These are phyloP conservation scores for Solanum pimpinellifolium DNA, from an alignment of 257 asterid genomes.

Conservation along the genomic window DNA sequence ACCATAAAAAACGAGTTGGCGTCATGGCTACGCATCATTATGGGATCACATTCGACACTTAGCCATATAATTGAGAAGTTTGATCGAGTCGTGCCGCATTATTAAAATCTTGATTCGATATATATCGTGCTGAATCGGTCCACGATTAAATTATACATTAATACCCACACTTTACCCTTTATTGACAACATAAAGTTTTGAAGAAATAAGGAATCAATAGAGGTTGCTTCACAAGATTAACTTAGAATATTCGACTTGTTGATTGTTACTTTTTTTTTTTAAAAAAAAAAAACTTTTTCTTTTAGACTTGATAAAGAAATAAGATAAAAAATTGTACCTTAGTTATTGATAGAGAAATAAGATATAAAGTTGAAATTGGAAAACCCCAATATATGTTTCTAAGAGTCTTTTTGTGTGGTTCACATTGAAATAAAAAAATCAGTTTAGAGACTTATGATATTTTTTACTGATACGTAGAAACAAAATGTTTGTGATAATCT, in stretches of 20 bases:
- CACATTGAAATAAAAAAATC: no score
- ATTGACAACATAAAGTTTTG: neutral
- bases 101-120: no score
- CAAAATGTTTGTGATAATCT: no score
- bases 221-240: neutral
- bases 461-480: no score
- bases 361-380: neutral
- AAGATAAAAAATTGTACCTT: neutral
- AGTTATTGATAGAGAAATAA: neutral
- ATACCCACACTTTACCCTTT: neutral
- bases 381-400: neutral
- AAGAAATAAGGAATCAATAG: neutral
- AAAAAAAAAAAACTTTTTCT: neutral
- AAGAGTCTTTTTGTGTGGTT: neutral
- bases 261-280: neutral
- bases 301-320: neutral
- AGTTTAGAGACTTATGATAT: no score
- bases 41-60: neutral
- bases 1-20: neutral
- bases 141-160: neutral
- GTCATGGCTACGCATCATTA: no score
- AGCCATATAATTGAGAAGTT: neutral
- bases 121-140: fast-evolving
- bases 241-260: neutral
- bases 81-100: neutral